phyloP scores from a whole-genome alignment of 805 yeast species.

The Zygosaccharomyces lentus region DNA sequence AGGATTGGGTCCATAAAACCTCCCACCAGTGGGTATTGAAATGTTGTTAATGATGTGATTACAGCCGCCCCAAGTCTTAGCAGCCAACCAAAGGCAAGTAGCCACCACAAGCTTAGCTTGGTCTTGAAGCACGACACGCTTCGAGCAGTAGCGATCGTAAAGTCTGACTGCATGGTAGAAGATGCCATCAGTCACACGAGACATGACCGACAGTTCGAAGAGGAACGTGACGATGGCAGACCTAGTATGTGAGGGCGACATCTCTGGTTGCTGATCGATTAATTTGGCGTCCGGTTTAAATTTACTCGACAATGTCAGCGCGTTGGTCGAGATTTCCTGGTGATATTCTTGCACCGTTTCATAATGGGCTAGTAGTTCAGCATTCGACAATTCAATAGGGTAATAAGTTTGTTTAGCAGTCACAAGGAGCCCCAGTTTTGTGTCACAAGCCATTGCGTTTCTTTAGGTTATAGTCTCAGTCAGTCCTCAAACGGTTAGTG shows the following conservation, averaged over 20 bases:
- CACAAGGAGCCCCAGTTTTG: constrained; percentile 35
- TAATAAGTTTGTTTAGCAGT: constrained; percentile 47
- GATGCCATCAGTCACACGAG: constrained; percentile 64
- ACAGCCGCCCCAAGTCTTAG: constrained; percentile 77
- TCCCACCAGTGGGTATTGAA: constrained; percentile 51
- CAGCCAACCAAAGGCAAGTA: constrained; percentile 88
- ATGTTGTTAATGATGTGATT: constrained; percentile 56
- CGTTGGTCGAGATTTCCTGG: constrained; percentile 44
- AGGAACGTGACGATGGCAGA: constrained; percentile 74
- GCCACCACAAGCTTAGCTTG: constrained; percentile 90
- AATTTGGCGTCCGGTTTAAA: constrained; percentile 55
- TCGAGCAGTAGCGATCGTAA: constrained; percentile 88
- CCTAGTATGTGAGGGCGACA: constrained; percentile 63
- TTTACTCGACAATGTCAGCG: constrained; percentile 35
- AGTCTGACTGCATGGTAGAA: constrained; percentile 65
- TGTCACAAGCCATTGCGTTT: constrained; percentile 3
- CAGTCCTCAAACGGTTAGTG: not conserved
- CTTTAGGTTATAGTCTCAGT: not conserved
- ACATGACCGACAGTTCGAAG: constrained; percentile 61
- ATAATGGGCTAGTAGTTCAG: constrained; percentile 48
- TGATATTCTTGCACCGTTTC: constrained; percentile 47
- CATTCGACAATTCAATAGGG: constrained; percentile 45
- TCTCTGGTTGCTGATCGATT: constrained; percentile 84
- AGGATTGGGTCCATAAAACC: constrained; percentile 65
- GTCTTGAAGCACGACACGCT: constrained; percentile 74